phyloP scores from a whole-genome alignment of 2,329 filamentous ascomycete species.

The Didymella keratinophila region DNA sequence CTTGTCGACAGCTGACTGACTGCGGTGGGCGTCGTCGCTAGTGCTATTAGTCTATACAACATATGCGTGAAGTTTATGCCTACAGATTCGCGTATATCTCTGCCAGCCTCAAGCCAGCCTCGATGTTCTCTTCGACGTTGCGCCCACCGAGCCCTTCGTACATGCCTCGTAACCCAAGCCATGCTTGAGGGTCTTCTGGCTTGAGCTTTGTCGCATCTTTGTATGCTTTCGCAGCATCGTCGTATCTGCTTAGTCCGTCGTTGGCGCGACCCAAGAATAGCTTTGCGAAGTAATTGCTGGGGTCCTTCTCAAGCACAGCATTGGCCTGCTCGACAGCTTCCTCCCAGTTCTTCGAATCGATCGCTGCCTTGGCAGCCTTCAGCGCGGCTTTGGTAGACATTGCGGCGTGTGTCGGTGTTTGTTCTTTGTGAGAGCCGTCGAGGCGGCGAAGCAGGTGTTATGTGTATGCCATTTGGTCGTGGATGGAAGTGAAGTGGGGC shows the following conservation, averaged over 20 bases:
- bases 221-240: conserved; percentile 81
- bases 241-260: conserved; percentile 75
- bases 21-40: conserved; percentile 66
- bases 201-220: conserved; percentile 74
- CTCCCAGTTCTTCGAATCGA: conserved; percentile 81
- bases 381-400: conserved; percentile 71
- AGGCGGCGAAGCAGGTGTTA: conserved; percentile 27
- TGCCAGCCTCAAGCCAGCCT: conserved; percentile 76
- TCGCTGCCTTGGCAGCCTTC: conserved; percentile 80
- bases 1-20: conserved; percentile 75
- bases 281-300: conserved; percentile 83
- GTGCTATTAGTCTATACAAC: conserved; percentile 18
- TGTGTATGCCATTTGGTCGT: conserved; percentile 32
- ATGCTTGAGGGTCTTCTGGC: conserved; percentile 80
- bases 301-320: conserved; percentile 73
- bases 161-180: conserved; percentile 86
- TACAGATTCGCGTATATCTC: conserved; percentile 69
- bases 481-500: conserved; percentile 23
- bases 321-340: conserved; percentile 75
- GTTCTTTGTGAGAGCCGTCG: conserved; percentile 6
- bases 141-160: conserved; percentile 78
- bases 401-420: not conserved
- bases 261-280: conserved; percentile 88
- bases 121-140: conserved; percentile 76
- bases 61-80: not conserved